These are phyloP conservation scores for Rhodamnia argentea DNA, from an alignment of 345 rosid species.

Conservation along the genomic window DNA sequence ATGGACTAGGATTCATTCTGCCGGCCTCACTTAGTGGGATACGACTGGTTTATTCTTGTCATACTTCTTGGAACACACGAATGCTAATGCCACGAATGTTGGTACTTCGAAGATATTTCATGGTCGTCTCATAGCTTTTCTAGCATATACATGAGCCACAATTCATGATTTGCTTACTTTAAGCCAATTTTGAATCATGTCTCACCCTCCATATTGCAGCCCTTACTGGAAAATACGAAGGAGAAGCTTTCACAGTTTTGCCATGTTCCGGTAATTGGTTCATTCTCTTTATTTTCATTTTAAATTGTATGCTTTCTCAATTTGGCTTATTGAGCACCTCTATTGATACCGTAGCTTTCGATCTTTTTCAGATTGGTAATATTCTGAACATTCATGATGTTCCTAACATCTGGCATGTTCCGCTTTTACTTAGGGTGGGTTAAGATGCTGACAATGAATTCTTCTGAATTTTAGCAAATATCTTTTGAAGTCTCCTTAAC, in stretches of 20 bases:
- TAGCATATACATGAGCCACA: background rate
- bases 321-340: slow-evolving; percentile 4
- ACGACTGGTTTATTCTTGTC: background rate
- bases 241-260: slow-evolving; percentile 90
- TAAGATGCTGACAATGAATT: background rate
- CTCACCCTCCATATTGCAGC: slow-evolving; percentile 28
- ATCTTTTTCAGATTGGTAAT: slow-evolving; percentile 48
- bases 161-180: background rate
- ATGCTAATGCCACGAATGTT: background rate
- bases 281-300: slow-evolving; percentile 12
- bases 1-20: background rate
- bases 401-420: slow-evolving; percentile 97
- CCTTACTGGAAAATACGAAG: slow-evolving; percentile 67
- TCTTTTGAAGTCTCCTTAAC: background rate
- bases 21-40: background rate
- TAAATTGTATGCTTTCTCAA: background rate
- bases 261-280: slow-evolving; percentile 73
- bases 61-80: background rate
- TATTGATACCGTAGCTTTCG: background rate
- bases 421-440: slow-evolving; percentile 76
- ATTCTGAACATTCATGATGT: slow-evolving; percentile 87
- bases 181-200: background rate
- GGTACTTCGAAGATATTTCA: background rate
- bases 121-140: background rate
- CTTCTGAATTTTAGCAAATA: background rate